phyloP scores from a whole-genome alignment of 2,329 filamentous ascomycete species.

The Fusarium sp. region DNA sequence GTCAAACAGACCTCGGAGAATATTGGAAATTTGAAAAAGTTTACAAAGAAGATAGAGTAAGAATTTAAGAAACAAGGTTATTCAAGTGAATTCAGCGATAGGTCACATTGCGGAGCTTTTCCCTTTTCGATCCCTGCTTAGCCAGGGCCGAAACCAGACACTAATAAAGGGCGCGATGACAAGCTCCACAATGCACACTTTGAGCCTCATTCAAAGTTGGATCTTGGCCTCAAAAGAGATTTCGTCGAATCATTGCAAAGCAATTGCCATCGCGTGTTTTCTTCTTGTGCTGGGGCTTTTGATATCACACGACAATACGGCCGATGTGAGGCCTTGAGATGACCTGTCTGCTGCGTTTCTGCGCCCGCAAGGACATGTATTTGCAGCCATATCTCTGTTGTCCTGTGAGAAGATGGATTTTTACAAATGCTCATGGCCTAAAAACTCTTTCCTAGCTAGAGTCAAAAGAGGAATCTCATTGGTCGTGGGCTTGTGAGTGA shows the following conservation, averaged over 20 bases:
- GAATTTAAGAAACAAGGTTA: background rate
- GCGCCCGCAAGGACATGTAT: no score
- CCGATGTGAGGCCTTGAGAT: background rate
- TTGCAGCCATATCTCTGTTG: no score
- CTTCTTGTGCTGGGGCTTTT: background rate
- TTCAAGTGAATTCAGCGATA: background rate
- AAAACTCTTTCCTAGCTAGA: no score
- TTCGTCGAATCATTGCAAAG: background rate
- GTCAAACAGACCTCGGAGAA: no score
- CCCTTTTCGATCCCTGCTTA: background rate
- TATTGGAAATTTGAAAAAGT: background rate
- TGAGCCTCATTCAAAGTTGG: background rate
- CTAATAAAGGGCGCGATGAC: background rate
- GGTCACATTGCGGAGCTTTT: background rate
- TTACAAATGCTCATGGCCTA: no score
- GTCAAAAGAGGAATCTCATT: background rate
- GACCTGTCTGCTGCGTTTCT: background rate
- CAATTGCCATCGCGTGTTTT: background rate
- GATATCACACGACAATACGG: background rate
- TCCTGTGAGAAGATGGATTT: no score
- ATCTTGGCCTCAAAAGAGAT: background rate
- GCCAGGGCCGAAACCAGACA: background rate
- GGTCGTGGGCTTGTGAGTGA: background rate
- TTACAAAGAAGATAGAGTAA: background rate
- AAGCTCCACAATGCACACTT: background rate